These are phyloP conservation scores for Ananas comosus DNA, from an alignment of 176 grass and related monocot genomes.

Conservation along the genomic window DNA sequence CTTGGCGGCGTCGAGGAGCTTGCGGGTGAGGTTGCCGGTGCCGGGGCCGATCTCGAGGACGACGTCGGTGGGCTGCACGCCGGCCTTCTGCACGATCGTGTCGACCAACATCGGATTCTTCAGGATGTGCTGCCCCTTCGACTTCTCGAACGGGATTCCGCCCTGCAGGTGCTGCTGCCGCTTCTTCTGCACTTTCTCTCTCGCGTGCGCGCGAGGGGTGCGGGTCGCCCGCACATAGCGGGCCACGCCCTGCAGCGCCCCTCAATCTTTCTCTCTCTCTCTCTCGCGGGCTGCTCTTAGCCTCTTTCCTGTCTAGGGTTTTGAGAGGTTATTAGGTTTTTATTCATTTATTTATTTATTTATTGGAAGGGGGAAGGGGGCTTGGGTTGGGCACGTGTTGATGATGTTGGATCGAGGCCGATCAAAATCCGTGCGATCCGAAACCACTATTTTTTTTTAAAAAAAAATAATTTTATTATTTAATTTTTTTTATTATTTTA, in stretches of 20 bases:
- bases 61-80: conserved; percentile 82
- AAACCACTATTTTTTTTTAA: no score
- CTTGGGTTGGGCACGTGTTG: no score
- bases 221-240: no score
- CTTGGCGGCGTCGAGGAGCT: conserved; percentile 79
- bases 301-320: not conserved
- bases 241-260: not conserved
- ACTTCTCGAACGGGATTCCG: conserved; percentile 91
- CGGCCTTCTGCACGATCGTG: conserved; percentile 73
- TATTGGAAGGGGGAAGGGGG: no score
- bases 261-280: not conserved
- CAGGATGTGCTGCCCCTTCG: conserved; percentile 91
- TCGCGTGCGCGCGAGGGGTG: no score
- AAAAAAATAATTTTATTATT: no score
- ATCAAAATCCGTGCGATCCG: no score
- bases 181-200: conserved; percentile 88
- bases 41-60: conserved; percentile 95
- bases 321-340: not conserved
- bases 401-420: no score
- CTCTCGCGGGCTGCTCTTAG: not conserved
- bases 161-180: conserved; percentile 39
- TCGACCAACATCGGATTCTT: conserved; percentile 79
- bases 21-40: conserved; percentile 91
- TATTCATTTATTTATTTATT: no score
- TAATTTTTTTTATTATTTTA: no score